Percentiles rank a stretch among this genome's conserved stretches.
phyloP scores from a whole-genome alignment of 805 yeast species.

The Candida vartiovaarae region DNA sequence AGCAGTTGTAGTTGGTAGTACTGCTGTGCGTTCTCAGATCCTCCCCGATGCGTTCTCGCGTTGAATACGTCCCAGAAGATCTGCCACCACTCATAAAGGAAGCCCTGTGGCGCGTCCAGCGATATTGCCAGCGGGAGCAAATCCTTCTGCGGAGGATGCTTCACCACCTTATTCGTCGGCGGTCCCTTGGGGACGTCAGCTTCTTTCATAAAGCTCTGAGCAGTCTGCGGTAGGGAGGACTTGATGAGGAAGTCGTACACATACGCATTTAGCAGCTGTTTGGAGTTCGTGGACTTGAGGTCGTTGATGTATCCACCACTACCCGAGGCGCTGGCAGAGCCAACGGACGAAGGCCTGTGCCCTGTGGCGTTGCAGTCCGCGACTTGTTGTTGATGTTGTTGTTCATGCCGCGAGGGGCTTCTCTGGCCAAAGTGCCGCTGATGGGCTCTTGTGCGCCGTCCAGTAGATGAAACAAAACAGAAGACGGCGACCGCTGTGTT shows the following conservation, averaged over 20 bases:
- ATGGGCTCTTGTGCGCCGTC: too few species aligned
- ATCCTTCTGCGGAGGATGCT: slow-evolving; percentile 27
- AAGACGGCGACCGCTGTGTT: too few species aligned
- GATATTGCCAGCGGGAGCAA: slow-evolving; percentile 45
- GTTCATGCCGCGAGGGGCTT: too few species aligned
- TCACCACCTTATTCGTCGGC: slow-evolving; percentile 12
- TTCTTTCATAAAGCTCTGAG: slow-evolving; percentile 66
- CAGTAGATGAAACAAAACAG: too few species aligned
- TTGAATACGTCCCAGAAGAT: slow-evolving; percentile 91
- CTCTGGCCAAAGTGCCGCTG: too few species aligned
- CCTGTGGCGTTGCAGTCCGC: too few species aligned
- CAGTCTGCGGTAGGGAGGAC: slow-evolving; percentile 64
- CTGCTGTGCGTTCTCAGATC: slow-evolving; percentile 58
- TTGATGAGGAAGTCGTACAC: slow-evolving; percentile 80
- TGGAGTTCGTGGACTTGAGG: slow-evolving; percentile 23
- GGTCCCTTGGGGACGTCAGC: slow-evolving; percentile 47
- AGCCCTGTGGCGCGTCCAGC: slow-evolving; percentile 83
- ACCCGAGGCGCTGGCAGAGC: too few species aligned
- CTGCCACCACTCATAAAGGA: slow-evolving; percentile 92
- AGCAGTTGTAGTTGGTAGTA: slow-evolving; percentile 58
- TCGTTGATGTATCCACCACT: slow-evolving; percentile 17
- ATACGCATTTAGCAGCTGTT: slow-evolving; percentile 69
- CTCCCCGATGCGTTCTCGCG: slow-evolving; percentile 64
- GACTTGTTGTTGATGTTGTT: too few species aligned
- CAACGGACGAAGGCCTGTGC: too few species aligned